phyloP scores from a whole-genome alignment of 305 asterid genomes.

The Fraxinus floribunda region DNA sequence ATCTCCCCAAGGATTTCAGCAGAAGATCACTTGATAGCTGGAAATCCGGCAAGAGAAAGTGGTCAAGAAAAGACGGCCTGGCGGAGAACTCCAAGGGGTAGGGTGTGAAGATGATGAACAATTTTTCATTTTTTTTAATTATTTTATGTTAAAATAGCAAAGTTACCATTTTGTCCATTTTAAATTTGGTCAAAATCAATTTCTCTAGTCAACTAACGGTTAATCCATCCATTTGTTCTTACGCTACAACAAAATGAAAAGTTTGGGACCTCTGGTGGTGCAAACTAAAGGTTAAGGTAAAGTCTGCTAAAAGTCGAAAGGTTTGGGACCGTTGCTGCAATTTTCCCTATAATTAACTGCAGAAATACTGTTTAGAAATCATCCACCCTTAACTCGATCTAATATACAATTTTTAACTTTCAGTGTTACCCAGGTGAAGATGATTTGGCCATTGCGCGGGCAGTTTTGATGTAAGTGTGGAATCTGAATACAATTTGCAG shows the following conservation, averaged over 20 bases:
- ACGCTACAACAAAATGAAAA: too few relatives aligned
- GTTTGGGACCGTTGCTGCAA: too few relatives aligned
- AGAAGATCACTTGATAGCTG: conserved; percentile 71
- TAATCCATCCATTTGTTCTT: too few relatives aligned
- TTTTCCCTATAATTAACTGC: neutral
- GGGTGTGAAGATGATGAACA: too few relatives aligned
- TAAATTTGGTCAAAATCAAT: too few relatives aligned
- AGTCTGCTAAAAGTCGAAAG: too few relatives aligned
- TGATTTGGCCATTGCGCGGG: conserved; percentile 89
- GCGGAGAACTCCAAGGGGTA: neutral
- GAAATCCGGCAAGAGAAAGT: conserved; percentile 30
- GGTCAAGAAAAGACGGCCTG: neutral
- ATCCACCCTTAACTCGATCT: conserved; percentile 18
- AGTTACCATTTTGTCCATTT: too few relatives aligned
- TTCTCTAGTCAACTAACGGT: too few relatives aligned
- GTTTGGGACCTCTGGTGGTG: too few relatives aligned
- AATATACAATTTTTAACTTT: conserved; percentile 29
- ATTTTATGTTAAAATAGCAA: too few relatives aligned
- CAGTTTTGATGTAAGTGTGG: conserved; percentile 74
- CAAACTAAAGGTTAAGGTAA: too few relatives aligned
- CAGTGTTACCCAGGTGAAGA: conserved; percentile 99
- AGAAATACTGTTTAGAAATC: neutral
- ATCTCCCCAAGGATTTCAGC: conserved; percentile 21
- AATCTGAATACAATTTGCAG: conserved; percentile 11
- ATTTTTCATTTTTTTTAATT: too few relatives aligned